Conservation (phyloP, 208 protist genomes). For the Herpetomonas tarakana region DNA sequence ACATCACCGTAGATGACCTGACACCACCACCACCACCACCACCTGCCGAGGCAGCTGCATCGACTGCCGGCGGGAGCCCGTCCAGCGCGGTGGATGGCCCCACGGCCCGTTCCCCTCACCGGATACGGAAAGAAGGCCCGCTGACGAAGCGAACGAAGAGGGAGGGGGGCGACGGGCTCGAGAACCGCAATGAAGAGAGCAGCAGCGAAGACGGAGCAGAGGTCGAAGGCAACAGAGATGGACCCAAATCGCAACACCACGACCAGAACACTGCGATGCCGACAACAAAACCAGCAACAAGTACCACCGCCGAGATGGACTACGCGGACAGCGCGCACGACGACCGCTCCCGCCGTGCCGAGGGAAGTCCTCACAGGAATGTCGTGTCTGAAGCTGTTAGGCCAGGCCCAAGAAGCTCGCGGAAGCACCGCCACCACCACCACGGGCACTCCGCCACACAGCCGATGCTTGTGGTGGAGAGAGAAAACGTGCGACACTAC, state of each 20-base stretch:
- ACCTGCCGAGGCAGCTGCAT: too few species aligned
- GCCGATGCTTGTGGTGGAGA: background rate
- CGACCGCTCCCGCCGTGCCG: too few species aligned
- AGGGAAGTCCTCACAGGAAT: too few species aligned
- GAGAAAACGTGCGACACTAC: background rate
- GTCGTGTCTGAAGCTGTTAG: too few species aligned
- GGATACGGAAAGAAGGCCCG: background rate
- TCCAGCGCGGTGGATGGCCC: background rate
- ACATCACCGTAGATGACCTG: background rate
- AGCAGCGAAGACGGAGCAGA: background rate
- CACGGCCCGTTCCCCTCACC: background rate
- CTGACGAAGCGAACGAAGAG: background rate
- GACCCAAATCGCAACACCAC: background rate
- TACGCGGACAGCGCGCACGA: too few species aligned
- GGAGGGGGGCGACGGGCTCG: background rate
- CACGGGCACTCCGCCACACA: background rate
- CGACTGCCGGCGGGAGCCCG: too few species aligned
- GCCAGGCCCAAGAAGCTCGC: too few species aligned
- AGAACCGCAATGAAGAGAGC: background rate
- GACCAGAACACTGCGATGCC: background rate
- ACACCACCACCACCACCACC: too few species aligned
- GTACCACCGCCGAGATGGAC: background rate
- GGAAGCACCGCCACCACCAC: background rate
- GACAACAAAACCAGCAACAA: too few species aligned
- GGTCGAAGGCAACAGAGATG: too few species aligned